A percentile compares a stretch with the other conserved stretches of the same genome.
Conservation (phyloP, 2,329 filamentous ascomycete genomes). For the Aspergillus novofumigatus region DNA sequence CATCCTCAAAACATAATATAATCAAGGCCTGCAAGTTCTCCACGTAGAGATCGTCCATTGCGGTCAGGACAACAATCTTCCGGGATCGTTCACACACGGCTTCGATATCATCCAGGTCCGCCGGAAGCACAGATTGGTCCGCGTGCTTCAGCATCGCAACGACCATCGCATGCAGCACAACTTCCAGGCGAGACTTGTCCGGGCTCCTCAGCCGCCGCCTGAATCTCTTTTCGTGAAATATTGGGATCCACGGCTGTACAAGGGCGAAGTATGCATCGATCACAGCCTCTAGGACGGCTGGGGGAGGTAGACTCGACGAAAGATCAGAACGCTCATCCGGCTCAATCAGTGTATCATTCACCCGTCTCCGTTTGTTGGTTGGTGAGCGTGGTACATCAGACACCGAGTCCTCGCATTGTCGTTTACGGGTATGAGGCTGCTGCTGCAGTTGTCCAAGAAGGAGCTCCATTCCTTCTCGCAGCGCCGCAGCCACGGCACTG, state of each 20-base stretch:
- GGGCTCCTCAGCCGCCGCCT: slow-evolving; percentile 16
- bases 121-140: not conserved
- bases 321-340: not conserved
- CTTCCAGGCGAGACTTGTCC: slow-evolving; percentile 19
- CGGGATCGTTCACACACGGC: slow-evolving; percentile 3
- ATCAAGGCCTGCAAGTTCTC: slow-evolving; percentile 22
- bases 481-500: not conserved
- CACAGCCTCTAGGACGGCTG: slow-evolving; percentile 10
- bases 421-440: not conserved
- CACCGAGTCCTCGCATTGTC: not conserved
- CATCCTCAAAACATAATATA: slow-evolving; percentile 39
- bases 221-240: slow-evolving; percentile 11
- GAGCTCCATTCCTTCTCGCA: not conserved
- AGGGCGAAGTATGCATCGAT: slow-evolving; percentile 8
- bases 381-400: not conserved
- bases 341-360: not conserved
- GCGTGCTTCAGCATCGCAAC: slow-evolving; percentile 38
- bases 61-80: slow-evolving; percentile 12
- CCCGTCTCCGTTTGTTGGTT: slow-evolving; percentile 4
- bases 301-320: not conserved
- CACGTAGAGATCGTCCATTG: slow-evolving; percentile 20
- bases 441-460: slow-evolving; percentile 5
- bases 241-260: slow-evolving; percentile 16
- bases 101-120: not conserved
- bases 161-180: slow-evolving; percentile 35